Percentiles rank a stretch among this genome's conserved stretches.
These are phyloP conservation scores for Wilcoxina mikolae DNA, from an alignment of 495 filamentous ascomycete species.

Conservation along the genomic window DNA sequence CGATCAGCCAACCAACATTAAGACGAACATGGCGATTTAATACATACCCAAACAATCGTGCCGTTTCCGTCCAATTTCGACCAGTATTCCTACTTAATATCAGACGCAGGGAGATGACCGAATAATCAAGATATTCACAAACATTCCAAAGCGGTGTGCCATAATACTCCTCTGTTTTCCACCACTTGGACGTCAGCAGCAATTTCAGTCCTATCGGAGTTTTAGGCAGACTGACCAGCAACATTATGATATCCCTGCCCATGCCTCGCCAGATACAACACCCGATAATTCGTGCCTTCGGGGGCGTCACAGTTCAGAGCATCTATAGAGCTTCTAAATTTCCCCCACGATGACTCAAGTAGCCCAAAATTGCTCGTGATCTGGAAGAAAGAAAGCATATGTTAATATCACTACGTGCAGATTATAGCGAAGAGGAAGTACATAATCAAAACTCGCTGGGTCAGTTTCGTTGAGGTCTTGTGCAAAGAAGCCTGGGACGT, in stretches of 20 bases:
- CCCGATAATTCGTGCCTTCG: slow-evolving; percentile 38
- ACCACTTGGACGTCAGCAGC: slow-evolving; percentile 8
- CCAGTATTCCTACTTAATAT: slow-evolving; percentile 49
- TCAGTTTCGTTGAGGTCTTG: slow-evolving; percentile 35
- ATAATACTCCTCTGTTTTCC: slow-evolving; percentile 51
- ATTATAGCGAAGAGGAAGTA: slow-evolving; percentile 28
- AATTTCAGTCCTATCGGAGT: neutral
- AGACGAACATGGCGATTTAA: neutral
- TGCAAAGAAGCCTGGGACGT: slow-evolving; percentile 33
- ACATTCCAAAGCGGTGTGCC: slow-evolving; percentile 56
- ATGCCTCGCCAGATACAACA: slow-evolving; percentile 55
- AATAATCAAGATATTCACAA: slow-evolving; percentile 20
- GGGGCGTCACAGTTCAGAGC: neutral
- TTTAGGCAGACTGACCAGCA: slow-evolving; percentile 24
- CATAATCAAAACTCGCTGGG: slow-evolving; percentile 50
- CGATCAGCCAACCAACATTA: slow-evolving; percentile 1
- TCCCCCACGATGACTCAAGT: slow-evolving; percentile 4
- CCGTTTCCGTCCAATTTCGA: slow-evolving; percentile 52
- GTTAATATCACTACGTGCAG: neutral
- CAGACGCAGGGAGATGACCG: neutral
- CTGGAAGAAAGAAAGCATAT: slow-evolving; percentile 28
- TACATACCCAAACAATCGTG: slow-evolving; percentile 42
- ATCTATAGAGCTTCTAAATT: neutral
- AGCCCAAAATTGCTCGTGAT: slow-evolving; percentile 48
- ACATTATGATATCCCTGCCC: slow-evolving; percentile 51